These are phyloP conservation scores for Sporothrix humicola DNA, from an alignment of 2,329 filamentous ascomycete genomes.

Conservation along the genomic window DNA sequence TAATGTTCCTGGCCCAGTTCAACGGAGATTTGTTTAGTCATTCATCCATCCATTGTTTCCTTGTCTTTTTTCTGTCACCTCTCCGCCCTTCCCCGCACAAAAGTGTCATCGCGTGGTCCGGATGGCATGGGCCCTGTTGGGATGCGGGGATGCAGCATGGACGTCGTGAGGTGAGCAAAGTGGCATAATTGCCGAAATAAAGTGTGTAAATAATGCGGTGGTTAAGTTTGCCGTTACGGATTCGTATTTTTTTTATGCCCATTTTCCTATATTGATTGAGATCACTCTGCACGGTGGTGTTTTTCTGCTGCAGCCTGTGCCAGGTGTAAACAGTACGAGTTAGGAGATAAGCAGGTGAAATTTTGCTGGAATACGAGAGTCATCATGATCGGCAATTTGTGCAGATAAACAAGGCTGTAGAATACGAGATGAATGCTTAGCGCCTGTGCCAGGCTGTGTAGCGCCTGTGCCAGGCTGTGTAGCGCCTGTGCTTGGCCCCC, in stretches of 20 bases:
- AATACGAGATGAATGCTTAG: background rate
- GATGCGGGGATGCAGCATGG: background rate
- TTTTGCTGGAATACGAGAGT: background rate
- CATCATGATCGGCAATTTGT: background rate
- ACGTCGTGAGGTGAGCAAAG: background rate
- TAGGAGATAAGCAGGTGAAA: background rate
- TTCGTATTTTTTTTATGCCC: too few relatives aligned
- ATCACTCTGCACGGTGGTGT: too few relatives aligned
- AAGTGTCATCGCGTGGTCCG: background rate
- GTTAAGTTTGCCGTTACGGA: too few relatives aligned
- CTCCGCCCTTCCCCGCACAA: conserved; percentile 4
- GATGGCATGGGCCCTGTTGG: background rate
- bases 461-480: too few relatives aligned
- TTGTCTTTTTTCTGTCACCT: background rate
- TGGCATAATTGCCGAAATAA: conserved; percentile 3
- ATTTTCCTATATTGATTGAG: too few relatives aligned
- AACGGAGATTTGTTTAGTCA: background rate
- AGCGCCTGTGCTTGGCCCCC: too few relatives aligned
- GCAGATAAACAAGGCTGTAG: too few relatives aligned
- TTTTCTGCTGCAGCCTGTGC: too few relatives aligned
- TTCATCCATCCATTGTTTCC: background rate
- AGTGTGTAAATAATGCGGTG: too few relatives aligned
- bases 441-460: too few relatives aligned
- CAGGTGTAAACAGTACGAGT: too few relatives aligned
- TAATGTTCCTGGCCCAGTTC: background rate